Percentiles rank a stretch among this genome's conserved stretches.
Evolutionary conservation across 2,329 filamentous ascomycete species (phyloP).

Genomic region (Trichoderma sp.): DNA sequence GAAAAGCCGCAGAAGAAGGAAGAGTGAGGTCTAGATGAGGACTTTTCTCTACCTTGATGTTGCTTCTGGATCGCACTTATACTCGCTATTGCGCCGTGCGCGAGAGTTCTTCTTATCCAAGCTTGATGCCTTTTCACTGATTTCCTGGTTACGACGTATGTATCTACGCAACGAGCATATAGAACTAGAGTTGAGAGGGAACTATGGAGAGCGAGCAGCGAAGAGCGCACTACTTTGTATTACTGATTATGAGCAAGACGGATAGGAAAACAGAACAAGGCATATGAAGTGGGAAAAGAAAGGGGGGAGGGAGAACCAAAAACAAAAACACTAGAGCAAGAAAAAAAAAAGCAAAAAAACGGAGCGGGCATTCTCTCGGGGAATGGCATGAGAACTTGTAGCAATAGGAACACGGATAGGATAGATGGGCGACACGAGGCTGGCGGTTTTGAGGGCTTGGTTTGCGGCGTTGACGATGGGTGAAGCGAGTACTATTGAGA

Average conservation of each 20-base stretch:
- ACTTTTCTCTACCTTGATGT: not conserved
- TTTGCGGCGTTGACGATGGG: not conserved
- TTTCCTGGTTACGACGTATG: not conserved
- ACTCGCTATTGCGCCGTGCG: not conserved
- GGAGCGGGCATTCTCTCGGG: not conserved
- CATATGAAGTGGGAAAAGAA: not conserved
- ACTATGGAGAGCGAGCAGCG: not conserved
- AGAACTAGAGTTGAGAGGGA: slow-evolving; percentile 4
- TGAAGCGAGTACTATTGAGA: not conserved
- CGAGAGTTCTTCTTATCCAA: not conserved
- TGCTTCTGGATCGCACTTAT: not conserved
- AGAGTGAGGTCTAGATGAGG: not conserved
- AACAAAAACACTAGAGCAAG: not conserved
- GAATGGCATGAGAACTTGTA: not conserved
- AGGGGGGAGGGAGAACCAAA: too few relatives aligned
- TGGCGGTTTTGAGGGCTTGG: not conserved
- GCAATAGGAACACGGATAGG: not conserved
- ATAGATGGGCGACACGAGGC: not conserved
- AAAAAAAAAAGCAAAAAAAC: not conserved
- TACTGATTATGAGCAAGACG: not conserved
- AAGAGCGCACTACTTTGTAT: not conserved
- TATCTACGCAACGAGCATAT: slow-evolving; percentile 4
- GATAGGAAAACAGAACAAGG: not conserved
- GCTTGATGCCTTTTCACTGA: not conserved
- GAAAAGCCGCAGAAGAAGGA: slow-evolving; percentile 8